Base-by-base conservation (phyloP, 352 stramenopile genomes). In the Pythium aphanidermatum region DNA sequence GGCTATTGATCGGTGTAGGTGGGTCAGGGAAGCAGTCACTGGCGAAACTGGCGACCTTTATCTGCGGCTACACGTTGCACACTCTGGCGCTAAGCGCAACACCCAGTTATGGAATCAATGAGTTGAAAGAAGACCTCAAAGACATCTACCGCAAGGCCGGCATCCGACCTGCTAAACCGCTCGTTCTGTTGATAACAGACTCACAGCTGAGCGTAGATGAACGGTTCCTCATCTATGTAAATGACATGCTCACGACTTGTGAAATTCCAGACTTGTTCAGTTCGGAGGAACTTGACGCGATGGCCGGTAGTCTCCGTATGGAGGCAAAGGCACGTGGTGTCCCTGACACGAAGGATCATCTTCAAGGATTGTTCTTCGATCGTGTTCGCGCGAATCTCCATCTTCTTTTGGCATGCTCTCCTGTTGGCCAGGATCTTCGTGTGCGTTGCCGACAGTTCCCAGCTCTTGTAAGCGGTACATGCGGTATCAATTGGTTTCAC, bases 1-100 rank as follows among this genome's bases (percentile, higher is more conserved):
- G 81, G 8, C 65, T 97, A 25, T 60, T 96, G 19, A 89, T 92
- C 24, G 83, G 81, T 4, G 83, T 92, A 8, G 83, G 83, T 30
- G 83, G 83, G 0, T 90, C 74, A 1, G 89, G 87, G 3, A 97
- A 96, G 58, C 89, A 96, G 49, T 96, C 80, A 4, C 71, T 97
- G 1, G 80, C 82, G n/a, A 84, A 86, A 6, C 63, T 97, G 5
- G 83, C 89, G n/a, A 53, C 78, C 0, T 96, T 96, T 49, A 93
- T 96, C 24, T 87, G 74, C 45, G 77, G 80, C 5, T 91, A 81
- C 44, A 55, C 31, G 21, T 60, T 96, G 7, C 43, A 66, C n/a
- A 73, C 86, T 3, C 55, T 96, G 4, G 74, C 60, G 11, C 75
- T 78, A 9, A 78, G 65, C 23, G 54, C 74, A 1, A 65, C 71